Conservation (phyloP, 1,284 basidiomycete species). For the Tilletia horrida region DNA sequence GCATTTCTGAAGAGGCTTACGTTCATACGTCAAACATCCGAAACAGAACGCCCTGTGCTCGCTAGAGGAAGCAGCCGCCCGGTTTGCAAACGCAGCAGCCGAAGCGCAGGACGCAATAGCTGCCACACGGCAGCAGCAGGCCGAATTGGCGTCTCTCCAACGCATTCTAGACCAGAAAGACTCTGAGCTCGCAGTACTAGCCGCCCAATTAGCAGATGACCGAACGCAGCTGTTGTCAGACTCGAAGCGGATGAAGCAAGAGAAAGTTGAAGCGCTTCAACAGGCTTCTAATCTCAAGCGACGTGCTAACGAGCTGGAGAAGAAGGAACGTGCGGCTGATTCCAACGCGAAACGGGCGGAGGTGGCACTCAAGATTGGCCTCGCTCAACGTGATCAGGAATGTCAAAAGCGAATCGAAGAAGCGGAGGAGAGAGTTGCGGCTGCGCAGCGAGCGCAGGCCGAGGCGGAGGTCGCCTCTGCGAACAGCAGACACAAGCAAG, state of each 20-base stretch:
- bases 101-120: not conserved
- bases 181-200: not conserved
- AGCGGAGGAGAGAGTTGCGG: not conserved
- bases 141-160: not conserved
- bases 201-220: not conserved
- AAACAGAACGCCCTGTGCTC: not conserved
- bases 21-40: not conserved
- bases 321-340: not conserved
- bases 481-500: not conserved
- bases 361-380: not conserved
- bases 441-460: not conserved
- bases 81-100: not conserved
- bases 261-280: not conserved
- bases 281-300: not conserved
- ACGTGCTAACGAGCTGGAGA: not conserved
- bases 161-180: not conserved
- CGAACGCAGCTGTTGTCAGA: not conserved
- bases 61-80: not conserved
- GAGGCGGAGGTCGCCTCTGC: not conserved
- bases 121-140: not conserved
- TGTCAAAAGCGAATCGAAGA: not conserved
- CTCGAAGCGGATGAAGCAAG: not conserved
- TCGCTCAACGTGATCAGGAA: slow-evolving; percentile 5
- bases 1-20: not conserved
- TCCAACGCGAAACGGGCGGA: not conserved